These are phyloP conservation scores for Gracilaria gracilis DNA, from an alignment of 23 red algal genomes.

Conservation along the genomic window DNA sequence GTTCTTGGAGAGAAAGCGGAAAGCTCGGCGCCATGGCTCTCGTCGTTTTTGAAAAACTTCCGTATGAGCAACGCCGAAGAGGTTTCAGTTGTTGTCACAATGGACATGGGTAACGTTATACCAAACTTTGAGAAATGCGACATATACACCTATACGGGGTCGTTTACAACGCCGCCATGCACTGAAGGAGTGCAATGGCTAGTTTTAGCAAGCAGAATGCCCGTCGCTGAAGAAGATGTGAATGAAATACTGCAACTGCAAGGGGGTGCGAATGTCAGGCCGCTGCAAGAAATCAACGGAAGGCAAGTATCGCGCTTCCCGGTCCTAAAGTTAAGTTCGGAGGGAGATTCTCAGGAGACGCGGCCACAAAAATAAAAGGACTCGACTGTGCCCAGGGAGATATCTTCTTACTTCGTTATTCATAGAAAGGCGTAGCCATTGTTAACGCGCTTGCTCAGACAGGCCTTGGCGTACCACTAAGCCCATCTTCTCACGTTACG, in stretches of 20 bases:
- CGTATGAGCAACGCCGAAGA: background rate
- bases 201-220: constrained; percentile 46
- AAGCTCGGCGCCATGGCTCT: constrained; percentile 37
- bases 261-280: constrained; percentile 70
- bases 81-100: constrained; percentile 29
- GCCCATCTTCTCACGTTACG: background rate
- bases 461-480: no score
- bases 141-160: constrained; percentile 62
- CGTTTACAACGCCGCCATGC: constrained; percentile 76
- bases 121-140: constrained; percentile 53
- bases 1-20: constrained; percentile 25
- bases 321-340: constrained; percentile 3
- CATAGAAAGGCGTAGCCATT: background rate
- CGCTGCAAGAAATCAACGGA: constrained; percentile 48
- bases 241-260: constrained; percentile 45
- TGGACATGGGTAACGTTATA: constrained; percentile 29
- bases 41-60: constrained; percentile 18
- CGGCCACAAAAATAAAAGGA: background rate
- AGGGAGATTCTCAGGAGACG: background rate
- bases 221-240: constrained; percentile 41
- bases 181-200: constrained; percentile 73
- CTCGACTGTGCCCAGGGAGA: background rate
- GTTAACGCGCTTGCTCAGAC: no score
- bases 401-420: background rate
- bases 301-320: constrained; percentile 53